Base-by-base conservation (phyloP, 371 early-diverging fungal genomes). In the Mucor sp. region DNA sequence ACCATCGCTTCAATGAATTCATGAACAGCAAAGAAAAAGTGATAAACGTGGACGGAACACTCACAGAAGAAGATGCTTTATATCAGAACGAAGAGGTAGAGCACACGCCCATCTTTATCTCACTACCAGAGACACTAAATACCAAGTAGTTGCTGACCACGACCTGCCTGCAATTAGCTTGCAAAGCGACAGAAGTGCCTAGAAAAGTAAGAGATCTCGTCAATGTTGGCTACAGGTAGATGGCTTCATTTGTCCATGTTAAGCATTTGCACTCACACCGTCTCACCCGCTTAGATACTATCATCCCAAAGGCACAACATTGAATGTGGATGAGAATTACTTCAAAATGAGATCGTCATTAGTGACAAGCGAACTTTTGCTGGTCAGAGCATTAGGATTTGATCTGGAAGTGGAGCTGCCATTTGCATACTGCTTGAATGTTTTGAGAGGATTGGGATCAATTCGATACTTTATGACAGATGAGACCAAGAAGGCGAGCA, bases 201-300 rank as follows among this genome's bases (percentile, higher is more conserved):
- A 73, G 86, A 37, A 87, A 87, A 72, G 77, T 87, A 39, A 76
- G 88, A 35, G 88, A 87, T 72, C 41, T 87, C 9, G 81, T 87
- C 57, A 87, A 87, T 68, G 86, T 85, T 21, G 78, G 84, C 3
- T 84, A 84, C 60, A 66, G 83, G 83, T 76, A 70, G 39, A 65
- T 28, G 14, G 3, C 27, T 33, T 17, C 17, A n/a, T 30, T 4
- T 37, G 14, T 37, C 8, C 1, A 37, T 37, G 25, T n/a, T 50
- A 50, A 12, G 25, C 50, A 50, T 9, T 25, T 50, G 14, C 23
- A 50, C 23, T 50, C 12, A 50, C 12, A 50, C 50, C 21, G 23
- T 23, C 6, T 3, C n/a, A n/a, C n/a, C 39, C 25, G 15, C 30
- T 8, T 53, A 79, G 80, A 57, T 80, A 80, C 58, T 77, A 75